These are phyloP conservation scores for Calocybe indica DNA, from an alignment of 768 basidiomycete genomes.

Conservation along the genomic window DNA sequence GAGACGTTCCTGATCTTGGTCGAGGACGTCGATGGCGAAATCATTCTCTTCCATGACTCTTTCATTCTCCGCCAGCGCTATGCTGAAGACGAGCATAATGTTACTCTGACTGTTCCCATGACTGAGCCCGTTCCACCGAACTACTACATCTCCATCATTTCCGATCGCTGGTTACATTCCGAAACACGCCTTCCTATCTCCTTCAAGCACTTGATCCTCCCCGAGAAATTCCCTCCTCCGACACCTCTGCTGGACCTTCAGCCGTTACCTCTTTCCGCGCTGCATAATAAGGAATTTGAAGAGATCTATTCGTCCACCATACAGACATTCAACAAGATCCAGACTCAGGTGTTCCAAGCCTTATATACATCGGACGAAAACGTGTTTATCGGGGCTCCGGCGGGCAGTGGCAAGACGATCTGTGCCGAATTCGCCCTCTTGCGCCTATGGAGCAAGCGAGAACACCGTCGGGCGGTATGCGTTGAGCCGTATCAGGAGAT, in stretches of 20 bases:
- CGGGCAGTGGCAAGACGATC: slow-evolving; percentile 95
- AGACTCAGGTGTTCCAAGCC: slow-evolving; percentile 98
- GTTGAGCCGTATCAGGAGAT: slow-evolving; percentile 97
- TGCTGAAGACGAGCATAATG: slow-evolving; percentile 88
- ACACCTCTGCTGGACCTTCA: slow-evolving; percentile 94
- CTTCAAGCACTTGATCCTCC: slow-evolving; percentile 96
- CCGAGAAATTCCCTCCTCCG: slow-evolving; percentile 92
- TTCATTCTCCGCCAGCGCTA: slow-evolving; percentile 91
- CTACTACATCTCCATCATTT: slow-evolving; percentile 93
- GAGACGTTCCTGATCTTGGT: slow-evolving; percentile 93
- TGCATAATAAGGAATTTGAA: slow-evolving; percentile 93
- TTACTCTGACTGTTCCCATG: slow-evolving; percentile 94
- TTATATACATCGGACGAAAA: slow-evolving; percentile 96
- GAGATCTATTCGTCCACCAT: slow-evolving; percentile 77
- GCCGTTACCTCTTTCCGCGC: slow-evolving; percentile 78
- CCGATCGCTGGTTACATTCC: slow-evolving; percentile 93
- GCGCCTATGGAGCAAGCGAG: slow-evolving; percentile 88
- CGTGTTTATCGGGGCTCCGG: slow-evolving; percentile 93
- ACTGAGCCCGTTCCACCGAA: slow-evolving; percentile 97
- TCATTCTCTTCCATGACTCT: slow-evolving; percentile 90
- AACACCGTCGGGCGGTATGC: slow-evolving; percentile 83
- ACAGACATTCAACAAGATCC: slow-evolving; percentile 94
- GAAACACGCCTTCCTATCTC: slow-evolving; percentile 94
- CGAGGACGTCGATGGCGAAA: slow-evolving; percentile 96
- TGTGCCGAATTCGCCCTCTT: slow-evolving; percentile 95